Evolutionary conservation across 2,329 filamentous ascomycete species (phyloP), one percentile per base, ranked within the genome.

Genomic region (Dactylonectria macrodidyma): DNA sequence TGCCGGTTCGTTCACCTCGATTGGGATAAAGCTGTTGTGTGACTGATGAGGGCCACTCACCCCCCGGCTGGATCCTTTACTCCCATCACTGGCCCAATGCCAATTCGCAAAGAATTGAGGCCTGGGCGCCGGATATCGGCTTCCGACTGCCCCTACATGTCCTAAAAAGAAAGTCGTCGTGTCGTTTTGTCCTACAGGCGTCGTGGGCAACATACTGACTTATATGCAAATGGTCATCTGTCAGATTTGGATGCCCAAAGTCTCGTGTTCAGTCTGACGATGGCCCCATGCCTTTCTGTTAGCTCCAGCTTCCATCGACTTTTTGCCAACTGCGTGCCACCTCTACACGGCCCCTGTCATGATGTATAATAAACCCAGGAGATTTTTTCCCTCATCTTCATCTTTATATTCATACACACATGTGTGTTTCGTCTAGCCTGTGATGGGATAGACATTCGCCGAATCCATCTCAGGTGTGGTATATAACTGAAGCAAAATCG

Each of bases 111-210:
- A 19, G 19, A 19, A 19, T 19, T 19, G 19, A 19, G 36, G 63
- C 62, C 16, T 41, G 56, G 34, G 63, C 38, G 50, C 36, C 59
- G 36, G 54, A 51, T 44, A 19, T 63, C 63, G 50, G 54, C 59
- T 48, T 46, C 67, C 67, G 64, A 65, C 19, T 38, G 41, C 62
- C 59, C 69, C 69, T 63, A 59, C 52, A 52, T 62, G 62, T 48
- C 51, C 51, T 50, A 16, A 57, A n/a, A 16, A 22, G 19, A 22
- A 57, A 51, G 52, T 30, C 26, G 44, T 5, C 33, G 19, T 19
- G 19, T 47, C 26, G 34, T 24, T n/a, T 50, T 26, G 30, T 46
- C 22, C 34, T 24, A 30, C 34, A 54, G 24, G 16, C 46, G 8
- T 36, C 22, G 52, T 34, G 30, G 48, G 55, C 38, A 36, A 19